phyloP scores from a whole-genome alignment of 2,329 filamentous ascomycete species.

The Pyricularia pennisetigena region DNA sequence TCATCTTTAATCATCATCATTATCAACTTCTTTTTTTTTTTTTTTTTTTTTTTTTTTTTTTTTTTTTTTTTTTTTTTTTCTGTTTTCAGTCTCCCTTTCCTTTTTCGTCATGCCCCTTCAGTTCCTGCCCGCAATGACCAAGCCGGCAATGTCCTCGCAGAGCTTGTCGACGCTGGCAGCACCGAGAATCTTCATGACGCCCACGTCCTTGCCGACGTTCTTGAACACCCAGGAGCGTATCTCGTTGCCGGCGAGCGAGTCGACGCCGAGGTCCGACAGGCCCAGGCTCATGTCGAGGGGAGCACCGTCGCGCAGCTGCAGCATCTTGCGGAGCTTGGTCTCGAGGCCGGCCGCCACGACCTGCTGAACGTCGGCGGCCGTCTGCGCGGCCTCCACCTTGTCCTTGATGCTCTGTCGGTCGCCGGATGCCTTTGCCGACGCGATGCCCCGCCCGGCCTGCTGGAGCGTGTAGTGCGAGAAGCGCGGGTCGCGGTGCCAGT shows the following conservation, averaged over 20 bases:
- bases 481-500: conserved; percentile 32
- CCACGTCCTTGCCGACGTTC: conserved; percentile 28
- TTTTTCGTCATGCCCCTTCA: background rate
- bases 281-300: conserved; percentile 20
- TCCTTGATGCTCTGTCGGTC: conserved; percentile 17
- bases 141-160: background rate
- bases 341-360: conserved; percentile 19
- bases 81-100: background rate
- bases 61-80: background rate
- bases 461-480: conserved; percentile 27
- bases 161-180: conserved; percentile 15
- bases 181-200: conserved; percentile 33
- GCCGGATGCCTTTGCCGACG: background rate
- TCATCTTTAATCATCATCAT: too few species aligned
- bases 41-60: background rate
- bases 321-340: conserved; percentile 17
- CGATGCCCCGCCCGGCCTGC: conserved; percentile 14
- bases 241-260: conserved; percentile 30
- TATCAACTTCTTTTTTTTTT: background rate
- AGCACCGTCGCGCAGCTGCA: conserved; percentile 20
- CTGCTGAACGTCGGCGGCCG: conserved; percentile 13
- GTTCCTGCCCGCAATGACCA: background rate
- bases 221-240: conserved; percentile 36
- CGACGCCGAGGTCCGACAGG: conserved; percentile 26
- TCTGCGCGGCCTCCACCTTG: conserved; percentile 13